phyloP scores from a whole-genome alignment of 352 stramenopile species.

The Stramenopiles sp. region DNA sequence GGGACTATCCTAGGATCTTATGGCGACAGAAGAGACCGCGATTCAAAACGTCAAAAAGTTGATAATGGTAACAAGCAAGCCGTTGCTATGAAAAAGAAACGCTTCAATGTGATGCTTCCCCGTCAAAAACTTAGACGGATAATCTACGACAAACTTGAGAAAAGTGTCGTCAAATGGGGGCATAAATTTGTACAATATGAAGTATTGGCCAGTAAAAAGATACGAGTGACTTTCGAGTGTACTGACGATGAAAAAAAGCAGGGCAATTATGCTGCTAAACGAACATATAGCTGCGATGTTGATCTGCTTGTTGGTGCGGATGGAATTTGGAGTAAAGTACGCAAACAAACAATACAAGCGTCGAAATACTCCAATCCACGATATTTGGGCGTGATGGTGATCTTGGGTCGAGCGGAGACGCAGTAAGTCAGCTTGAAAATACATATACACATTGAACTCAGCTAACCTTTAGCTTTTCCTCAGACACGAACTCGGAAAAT shows the following conservation, averaged over 20 bases:
- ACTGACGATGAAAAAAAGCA: not conserved
- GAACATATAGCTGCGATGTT: not conserved
- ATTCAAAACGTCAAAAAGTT: slow-evolving; percentile 28
- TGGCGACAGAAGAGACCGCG: no score
- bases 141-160: no score
- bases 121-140: slow-evolving; percentile 35
- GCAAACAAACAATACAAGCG: not conserved
- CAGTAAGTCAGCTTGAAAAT: no score
- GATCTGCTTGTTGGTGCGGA: slow-evolving; percentile 18
- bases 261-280: not conserved
- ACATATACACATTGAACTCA: no score
- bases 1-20: slow-evolving; percentile 38
- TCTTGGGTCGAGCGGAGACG: no score
- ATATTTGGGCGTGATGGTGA: no score
- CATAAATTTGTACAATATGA: slow-evolving; percentile 18
- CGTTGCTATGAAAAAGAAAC: slow-evolving; percentile 21
- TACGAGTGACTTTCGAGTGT: not conserved
- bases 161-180: no score
- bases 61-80: slow-evolving; percentile 21
- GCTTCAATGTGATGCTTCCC: slow-evolving; percentile 49
- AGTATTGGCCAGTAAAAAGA: slow-evolving; percentile 14
- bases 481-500: no score
- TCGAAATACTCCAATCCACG: slow-evolving; percentile 24
- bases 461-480: no score
- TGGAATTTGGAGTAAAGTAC: slow-evolving; percentile 12